phyloP scores from a whole-genome alignment of 2,329 filamentous ascomycete species.

The Phaeophleospora eucalypticola region DNA sequence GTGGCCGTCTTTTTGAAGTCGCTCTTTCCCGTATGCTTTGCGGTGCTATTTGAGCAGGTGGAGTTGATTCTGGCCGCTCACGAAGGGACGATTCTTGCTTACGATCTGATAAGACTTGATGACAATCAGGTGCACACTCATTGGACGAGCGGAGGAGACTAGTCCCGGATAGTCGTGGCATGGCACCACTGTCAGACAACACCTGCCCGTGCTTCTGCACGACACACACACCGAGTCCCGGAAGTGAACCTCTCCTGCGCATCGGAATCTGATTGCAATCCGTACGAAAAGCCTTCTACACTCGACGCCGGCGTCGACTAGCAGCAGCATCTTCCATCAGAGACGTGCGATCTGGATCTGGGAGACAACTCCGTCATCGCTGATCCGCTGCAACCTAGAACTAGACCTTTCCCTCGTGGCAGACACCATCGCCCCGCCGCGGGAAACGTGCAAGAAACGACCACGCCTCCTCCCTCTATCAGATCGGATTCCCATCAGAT shows the following conservation, averaged over 20 bases:
- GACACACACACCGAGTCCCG: neutral
- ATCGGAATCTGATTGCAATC: neutral
- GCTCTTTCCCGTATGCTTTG: no score
- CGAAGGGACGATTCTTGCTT: no score
- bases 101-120: no score
- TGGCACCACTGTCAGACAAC: neutral
- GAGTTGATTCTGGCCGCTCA: no score
- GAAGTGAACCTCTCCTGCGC: no score
- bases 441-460: neutral
- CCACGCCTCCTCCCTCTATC: constrained; percentile 8
- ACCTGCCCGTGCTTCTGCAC: neutral
- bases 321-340: no score
- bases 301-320: no score
- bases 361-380: neutral
- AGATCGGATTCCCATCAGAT: constrained; percentile 16
- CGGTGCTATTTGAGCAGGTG: no score
- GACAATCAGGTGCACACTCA: neutral
- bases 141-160: neutral
- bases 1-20: no score
- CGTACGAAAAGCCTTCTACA: no score
- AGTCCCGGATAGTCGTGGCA: neutral
- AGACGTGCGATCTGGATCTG: no score
- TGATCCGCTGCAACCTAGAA: neutral
- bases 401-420: neutral
- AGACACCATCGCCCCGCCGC: neutral